phyloP scores from a whole-genome alignment of 352 stramenopile genomes.

The Phytophthora uliginosa region DNA sequence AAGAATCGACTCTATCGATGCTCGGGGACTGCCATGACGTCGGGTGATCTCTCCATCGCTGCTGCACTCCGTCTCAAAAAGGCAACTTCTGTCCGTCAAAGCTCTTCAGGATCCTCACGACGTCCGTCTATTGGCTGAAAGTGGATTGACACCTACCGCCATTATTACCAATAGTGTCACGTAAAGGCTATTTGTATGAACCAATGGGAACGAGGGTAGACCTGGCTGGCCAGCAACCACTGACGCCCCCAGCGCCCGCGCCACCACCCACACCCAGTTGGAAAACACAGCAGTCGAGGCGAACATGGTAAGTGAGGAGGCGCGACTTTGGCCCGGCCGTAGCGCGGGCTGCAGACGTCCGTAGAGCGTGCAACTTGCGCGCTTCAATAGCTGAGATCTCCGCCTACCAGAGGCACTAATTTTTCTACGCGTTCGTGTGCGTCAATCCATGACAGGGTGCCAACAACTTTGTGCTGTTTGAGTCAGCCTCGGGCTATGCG shows the following conservation, averaged over 20 bases:
- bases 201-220: constrained; percentile 30
- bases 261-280: constrained; percentile 42
- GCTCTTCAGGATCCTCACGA: constrained; percentile 8
- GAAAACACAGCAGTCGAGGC: constrained; percentile 47
- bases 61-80: constrained; percentile 23
- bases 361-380: constrained; percentile 24
- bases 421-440: constrained; percentile 8
- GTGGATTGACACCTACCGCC: neutral
- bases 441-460: constrained; percentile 30
- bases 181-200: constrained; percentile 12
- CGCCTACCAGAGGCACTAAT: constrained; percentile 27
- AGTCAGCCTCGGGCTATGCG: constrained; percentile 98
- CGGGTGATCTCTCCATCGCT: constrained; percentile 30
- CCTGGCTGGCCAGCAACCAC: constrained; percentile 48
- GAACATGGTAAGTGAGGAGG: constrained; percentile 43
- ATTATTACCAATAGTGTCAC: neutral
- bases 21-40: constrained; percentile 14
- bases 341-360: constrained; percentile 1
- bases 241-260: neutral
- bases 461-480: constrained; percentile 96
- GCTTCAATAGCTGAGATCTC: constrained; percentile 2
- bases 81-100: constrained; percentile 19
- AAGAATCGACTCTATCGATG: constrained; percentile 26
- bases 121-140: constrained; percentile 25
- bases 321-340: constrained; percentile 2